Evolutionary conservation across 352 stramenopile genomes (phyloP).

Genomic region (Phytophthora melonis): DNA sequence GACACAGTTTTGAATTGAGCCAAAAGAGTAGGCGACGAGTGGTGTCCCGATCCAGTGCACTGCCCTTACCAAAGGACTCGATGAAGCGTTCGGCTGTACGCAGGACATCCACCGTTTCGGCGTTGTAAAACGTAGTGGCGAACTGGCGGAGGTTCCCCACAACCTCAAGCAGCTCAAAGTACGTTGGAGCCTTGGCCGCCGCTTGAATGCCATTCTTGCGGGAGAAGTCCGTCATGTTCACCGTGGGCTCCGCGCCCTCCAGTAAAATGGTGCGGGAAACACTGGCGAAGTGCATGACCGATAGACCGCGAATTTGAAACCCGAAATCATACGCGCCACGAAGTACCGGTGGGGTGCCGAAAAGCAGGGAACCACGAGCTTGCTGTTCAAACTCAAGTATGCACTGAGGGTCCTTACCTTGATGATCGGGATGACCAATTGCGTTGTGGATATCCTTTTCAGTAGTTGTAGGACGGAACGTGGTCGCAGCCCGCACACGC

Average conservation of each 20-base stretch:
- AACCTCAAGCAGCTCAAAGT: background rate
- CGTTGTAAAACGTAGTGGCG: slow-evolving; percentile 20
- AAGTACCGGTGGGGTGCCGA: background rate
- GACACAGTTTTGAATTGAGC: slow-evolving; percentile 21
- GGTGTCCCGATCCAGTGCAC: background rate
- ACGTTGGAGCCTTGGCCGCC: background rate
- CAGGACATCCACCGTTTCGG: background rate
- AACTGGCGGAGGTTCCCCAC: slow-evolving; percentile 8
- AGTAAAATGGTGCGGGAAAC: background rate
- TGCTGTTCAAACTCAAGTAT: slow-evolving; percentile 21
- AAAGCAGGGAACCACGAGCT: background rate
- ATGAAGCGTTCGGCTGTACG: background rate
- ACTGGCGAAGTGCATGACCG: slow-evolving; percentile 12
- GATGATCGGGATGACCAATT: slow-evolving; percentile 9
- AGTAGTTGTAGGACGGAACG: slow-evolving; percentile 5
- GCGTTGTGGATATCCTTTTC: slow-evolving; percentile 2
- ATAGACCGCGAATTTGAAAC: slow-evolving; percentile 4
- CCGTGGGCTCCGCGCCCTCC: background rate
- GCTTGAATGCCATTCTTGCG: background rate
- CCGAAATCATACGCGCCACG: slow-evolving; percentile 15
- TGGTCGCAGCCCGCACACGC: background rate
- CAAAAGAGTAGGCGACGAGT: slow-evolving; percentile 6
- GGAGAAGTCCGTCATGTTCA: slow-evolving; percentile 25
- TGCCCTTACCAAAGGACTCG: background rate
- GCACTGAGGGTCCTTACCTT: slow-evolving; percentile 18